Evolutionary conservation across 2,329 filamentous ascomycete species (phyloP).

Genomic region (Apiospora marii): DNA sequence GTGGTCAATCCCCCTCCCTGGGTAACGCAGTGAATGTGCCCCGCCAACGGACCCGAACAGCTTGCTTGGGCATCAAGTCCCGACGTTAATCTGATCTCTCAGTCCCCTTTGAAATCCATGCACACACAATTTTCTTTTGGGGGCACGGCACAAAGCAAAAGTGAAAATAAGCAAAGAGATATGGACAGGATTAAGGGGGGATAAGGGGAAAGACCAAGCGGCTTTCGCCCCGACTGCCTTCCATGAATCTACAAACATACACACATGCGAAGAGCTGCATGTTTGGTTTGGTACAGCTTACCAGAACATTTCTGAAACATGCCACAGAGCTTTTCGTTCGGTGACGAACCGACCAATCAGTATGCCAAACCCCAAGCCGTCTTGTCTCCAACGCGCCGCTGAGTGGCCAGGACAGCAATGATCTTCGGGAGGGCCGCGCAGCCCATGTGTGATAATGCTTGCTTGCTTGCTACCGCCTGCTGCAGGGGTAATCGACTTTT

Average conservation of each 20-base stretch:
- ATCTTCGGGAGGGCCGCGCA: slow-evolving; percentile 18
- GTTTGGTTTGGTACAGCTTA: not conserved
- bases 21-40: not conserved
- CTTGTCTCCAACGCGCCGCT: not conserved
- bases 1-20: not conserved
- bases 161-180: not conserved
- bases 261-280: not conserved
- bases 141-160: slow-evolving; percentile 4
- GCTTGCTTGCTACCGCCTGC: not conserved
- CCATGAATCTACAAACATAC: not conserved
- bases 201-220: not conserved
- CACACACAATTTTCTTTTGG: not conserved
- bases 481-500: not conserved
- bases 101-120: not conserved
- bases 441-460: not conserved
- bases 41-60: not conserved
- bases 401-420: not conserved
- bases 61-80: not conserved
- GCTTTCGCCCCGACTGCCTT: not conserved
- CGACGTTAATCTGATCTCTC: not conserved
- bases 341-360: not conserved
- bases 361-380: not conserved
- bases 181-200: not conserved
- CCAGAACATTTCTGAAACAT: not conserved
- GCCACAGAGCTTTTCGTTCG: not conserved